These are phyloP conservation scores for Pestalotiopsis sp. DNA, from an alignment of 2,329 filamentous ascomycete genomes.

Conservation along the genomic window DNA sequence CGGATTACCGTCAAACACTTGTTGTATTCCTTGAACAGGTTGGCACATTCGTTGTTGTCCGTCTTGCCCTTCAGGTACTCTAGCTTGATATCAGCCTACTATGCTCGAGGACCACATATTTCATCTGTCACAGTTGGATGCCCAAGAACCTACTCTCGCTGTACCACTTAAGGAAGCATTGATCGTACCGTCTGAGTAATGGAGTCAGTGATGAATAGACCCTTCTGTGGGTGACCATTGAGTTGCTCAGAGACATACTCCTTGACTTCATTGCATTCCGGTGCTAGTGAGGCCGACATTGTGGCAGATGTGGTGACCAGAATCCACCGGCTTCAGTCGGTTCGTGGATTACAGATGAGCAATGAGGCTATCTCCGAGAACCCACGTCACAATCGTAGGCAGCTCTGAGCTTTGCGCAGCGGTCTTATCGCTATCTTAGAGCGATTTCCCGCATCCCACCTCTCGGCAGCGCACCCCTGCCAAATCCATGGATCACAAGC, in stretches of 20 bases:
- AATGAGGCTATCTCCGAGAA: slow-evolving; percentile 3
- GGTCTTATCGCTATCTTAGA: slow-evolving; percentile 9
- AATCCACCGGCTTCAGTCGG: not conserved
- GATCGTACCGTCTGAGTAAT: slow-evolving; percentile 79
- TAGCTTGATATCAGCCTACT: slow-evolving; percentile 36
- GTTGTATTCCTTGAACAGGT: slow-evolving; percentile 86
- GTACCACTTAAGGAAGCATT: slow-evolving; percentile 98
- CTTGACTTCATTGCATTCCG: slow-evolving; percentile 94
- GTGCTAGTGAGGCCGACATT: slow-evolving; percentile 94
- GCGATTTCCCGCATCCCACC: not conserved
- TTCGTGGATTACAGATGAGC: not conserved
- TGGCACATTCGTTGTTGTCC: slow-evolving; percentile 78
- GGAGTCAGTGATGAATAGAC: not conserved
- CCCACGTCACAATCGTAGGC: not conserved
- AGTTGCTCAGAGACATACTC: slow-evolving; percentile 66
- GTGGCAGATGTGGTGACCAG: slow-evolving; percentile 20
- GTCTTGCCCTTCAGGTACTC: slow-evolving; percentile 87
- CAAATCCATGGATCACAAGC: not conserved
- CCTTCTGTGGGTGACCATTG: not conserved
- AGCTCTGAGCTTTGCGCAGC: not conserved
- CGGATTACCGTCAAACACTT: slow-evolving; percentile 76
- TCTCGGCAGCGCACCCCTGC: slow-evolving; percentile 3
- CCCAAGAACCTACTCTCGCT: slow-evolving; percentile 77
- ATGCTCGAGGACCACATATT: slow-evolving; percentile 20
- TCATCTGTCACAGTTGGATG: not conserved